These are phyloP conservation scores for Hypocreales sp. DNA, from an alignment of 2,329 filamentous ascomycete genomes.

Conservation along the genomic window DNA sequence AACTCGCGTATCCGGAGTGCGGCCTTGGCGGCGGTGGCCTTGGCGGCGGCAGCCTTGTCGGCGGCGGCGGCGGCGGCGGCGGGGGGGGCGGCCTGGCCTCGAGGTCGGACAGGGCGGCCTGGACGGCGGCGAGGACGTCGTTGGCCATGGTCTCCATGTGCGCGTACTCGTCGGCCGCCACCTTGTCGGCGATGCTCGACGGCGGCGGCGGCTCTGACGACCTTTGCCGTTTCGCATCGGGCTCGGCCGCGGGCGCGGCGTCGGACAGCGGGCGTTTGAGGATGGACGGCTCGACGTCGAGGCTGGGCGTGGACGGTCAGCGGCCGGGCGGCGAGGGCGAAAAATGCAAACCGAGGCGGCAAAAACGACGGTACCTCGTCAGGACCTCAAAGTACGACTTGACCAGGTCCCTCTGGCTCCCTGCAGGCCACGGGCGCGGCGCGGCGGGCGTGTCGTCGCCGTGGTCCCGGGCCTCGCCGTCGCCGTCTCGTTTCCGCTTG, in stretches of 20 bases:
- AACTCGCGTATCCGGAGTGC: conserved; percentile 37
- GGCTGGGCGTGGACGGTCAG: conserved; percentile 22
- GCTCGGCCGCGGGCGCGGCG: conserved; percentile 28
- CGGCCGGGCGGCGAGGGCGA: not conserved
- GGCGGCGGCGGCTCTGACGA: conserved; percentile 25
- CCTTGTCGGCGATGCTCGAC: conserved; percentile 38
- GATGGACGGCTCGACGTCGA: conserved; percentile 37
- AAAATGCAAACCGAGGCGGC: not conserved
- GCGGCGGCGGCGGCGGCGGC: no score
- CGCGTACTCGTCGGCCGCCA: conserved; percentile 33
- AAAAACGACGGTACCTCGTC: conserved; percentile 15
- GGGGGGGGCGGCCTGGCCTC: conserved; percentile 16
- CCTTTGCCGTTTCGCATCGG: conserved; percentile 45
- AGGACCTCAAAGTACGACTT: conserved; percentile 21
- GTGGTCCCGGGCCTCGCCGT: no score
- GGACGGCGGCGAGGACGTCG: conserved; percentile 34
- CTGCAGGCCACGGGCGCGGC: conserved; percentile 9
- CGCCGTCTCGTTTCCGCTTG: conserved; percentile 45
- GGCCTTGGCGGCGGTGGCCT: conserved; percentile 16
- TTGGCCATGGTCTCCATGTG: conserved; percentile 50
- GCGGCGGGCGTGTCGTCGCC: conserved; percentile 10
- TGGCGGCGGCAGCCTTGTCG: conserved; percentile 13
- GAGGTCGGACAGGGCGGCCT: conserved; percentile 32
- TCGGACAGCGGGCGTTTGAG: conserved; percentile 37
- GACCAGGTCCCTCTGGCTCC: conserved; percentile 19